phyloP scores from a whole-genome alignment of 345 rosid genomes.

The Citrus sp. region DNA sequence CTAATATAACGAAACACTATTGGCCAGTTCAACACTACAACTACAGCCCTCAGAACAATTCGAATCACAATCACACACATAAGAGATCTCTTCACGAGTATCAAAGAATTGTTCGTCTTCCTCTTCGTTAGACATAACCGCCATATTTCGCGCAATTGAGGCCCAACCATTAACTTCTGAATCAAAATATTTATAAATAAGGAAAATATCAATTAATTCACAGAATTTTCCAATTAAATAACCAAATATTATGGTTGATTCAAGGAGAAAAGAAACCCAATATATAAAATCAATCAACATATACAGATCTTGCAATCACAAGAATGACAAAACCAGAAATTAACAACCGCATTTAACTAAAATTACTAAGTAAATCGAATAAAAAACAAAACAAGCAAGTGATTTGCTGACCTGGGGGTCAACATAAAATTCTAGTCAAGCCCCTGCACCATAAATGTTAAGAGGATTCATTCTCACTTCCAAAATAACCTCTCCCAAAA shows the following conservation, averaged over 20 bases:
- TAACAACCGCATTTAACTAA: background rate
- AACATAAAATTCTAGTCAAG: constrained; percentile 8
- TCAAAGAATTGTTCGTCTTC: too few relatives aligned
- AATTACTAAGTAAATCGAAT: background rate
- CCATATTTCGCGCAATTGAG: too few relatives aligned
- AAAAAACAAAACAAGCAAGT: background rate
- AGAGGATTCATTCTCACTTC: constrained; percentile 2
- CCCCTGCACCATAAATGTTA: constrained; percentile 10
- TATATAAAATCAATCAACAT: constrained; percentile 1
- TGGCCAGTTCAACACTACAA: too few relatives aligned
- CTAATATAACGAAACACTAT: too few relatives aligned
- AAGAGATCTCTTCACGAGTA: too few relatives aligned
- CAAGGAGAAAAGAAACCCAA: background rate
- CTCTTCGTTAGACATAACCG: too few relatives aligned
- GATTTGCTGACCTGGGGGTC: constrained; percentile 15
- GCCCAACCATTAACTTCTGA: too few relatives aligned
- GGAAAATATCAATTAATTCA: background rate
- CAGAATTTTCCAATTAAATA: background rate
- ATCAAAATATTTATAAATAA: background rate
- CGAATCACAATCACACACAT: too few relatives aligned
- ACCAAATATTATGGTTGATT: background rate
- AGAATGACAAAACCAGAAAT: background rate
- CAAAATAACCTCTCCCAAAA: background rate
- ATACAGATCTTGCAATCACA: constrained; percentile 16
- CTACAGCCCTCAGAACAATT: too few relatives aligned